Evolutionary conservation across 352 stramenopile genomes (phyloP).

Genomic region (Pythium aristosporum): DNA sequence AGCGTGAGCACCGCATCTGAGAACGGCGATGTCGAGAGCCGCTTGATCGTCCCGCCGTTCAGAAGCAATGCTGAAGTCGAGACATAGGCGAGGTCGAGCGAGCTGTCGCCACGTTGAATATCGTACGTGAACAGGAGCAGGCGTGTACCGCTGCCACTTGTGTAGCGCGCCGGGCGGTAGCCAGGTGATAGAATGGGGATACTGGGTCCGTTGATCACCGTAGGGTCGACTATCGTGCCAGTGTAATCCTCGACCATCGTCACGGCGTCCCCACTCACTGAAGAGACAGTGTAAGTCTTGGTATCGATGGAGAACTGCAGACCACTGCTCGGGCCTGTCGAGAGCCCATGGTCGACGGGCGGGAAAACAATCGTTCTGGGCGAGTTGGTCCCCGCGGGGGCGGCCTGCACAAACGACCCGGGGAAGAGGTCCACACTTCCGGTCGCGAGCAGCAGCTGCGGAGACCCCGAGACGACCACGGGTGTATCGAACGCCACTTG

Average conservation of each 20-base stretch:
- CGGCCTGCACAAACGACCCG: conserved; percentile 44
- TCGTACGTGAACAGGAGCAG: conserved; percentile 52
- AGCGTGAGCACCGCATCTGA: conserved; percentile 54
- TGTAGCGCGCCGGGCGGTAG: conserved; percentile 48
- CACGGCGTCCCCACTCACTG: conserved; percentile 41
- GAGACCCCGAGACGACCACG: conserved; percentile 53
- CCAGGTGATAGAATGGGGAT: conserved; percentile 50
- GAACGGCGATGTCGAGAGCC: conserved; percentile 48
- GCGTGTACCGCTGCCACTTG: conserved; percentile 44
- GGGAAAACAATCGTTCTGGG: conserved; percentile 55
- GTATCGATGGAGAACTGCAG: conserved; percentile 57
- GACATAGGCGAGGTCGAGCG: conserved; percentile 46
- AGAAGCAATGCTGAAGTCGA: conserved; percentile 47
- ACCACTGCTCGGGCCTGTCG: conserved; percentile 35
- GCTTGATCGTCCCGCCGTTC: conserved; percentile 56
- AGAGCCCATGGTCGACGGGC: conserved; percentile 43
- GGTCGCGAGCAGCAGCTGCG: conserved; percentile 46
- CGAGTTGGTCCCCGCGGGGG: conserved; percentile 21
- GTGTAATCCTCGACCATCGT: conserved; percentile 58
- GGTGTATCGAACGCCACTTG: conserved; percentile 54
- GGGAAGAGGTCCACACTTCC: conserved; percentile 58
- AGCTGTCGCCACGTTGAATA: conserved; percentile 55
- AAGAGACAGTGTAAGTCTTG: conserved; percentile 51
- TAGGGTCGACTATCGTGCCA: conserved; percentile 39
- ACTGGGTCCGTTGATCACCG: conserved; percentile 20